These are phyloP conservation scores for Fusarium sp. DNA, from an alignment of 2,329 filamentous ascomycete genomes.

Conservation along the genomic window DNA sequence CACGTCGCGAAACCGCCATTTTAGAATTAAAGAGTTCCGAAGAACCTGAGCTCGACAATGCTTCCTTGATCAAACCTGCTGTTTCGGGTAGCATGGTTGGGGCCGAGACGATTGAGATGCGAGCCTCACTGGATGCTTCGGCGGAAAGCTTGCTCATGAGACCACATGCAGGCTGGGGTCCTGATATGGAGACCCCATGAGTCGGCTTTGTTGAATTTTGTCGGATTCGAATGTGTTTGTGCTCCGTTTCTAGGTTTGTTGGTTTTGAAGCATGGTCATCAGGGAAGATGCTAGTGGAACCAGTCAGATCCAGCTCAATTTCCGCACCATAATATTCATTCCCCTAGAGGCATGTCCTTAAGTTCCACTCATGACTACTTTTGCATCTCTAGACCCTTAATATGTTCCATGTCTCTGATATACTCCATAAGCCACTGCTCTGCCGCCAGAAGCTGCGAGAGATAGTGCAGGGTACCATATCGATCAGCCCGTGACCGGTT, in stretches of 20 bases:
- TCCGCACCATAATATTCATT: too few relatives aligned
- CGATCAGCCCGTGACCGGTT: background rate
- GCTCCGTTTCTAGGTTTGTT: too few relatives aligned
- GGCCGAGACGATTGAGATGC: background rate
- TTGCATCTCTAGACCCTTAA: background rate
- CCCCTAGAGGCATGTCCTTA: background rate
- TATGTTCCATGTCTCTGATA: background rate
- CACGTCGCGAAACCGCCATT: background rate
- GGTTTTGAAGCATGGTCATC: background rate
- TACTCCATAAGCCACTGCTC: background rate
- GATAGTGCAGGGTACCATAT: background rate
- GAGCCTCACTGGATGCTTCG: background rate
- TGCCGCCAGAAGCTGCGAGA: too few relatives aligned
- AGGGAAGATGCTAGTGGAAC: background rate
- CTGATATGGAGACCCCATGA: background rate
- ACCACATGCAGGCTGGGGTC: background rate
- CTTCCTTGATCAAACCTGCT: background rate
- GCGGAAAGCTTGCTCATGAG: background rate
- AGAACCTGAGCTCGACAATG: background rate
- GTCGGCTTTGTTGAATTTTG: too few relatives aligned
- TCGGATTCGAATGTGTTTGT: too few relatives aligned
- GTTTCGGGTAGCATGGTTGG: background rate
- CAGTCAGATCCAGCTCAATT: background rate
- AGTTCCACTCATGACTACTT: fast-evolving
- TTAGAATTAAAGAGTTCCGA: background rate